A percentile compares a stretch with the other conserved stretches of the same genome.
Evolutionary conservation across 306 rosid genomes (phyloP).

Genomic region (Castanopsis chinensis): DNA sequence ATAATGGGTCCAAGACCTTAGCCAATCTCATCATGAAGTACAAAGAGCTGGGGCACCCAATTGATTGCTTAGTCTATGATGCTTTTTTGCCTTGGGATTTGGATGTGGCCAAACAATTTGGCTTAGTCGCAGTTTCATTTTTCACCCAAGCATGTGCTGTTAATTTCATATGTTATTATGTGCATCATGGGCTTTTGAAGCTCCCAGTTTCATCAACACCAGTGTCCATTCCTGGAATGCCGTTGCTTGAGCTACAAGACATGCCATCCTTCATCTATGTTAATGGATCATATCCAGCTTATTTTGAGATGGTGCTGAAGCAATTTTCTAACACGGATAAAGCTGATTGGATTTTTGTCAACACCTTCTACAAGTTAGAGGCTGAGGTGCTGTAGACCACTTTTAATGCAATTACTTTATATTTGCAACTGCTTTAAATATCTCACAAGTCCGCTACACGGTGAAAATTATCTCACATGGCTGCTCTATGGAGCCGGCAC

Average conservation of each 20-base stretch:
- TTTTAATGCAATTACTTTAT: too few species aligned
- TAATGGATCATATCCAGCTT: slow-evolving; percentile 47
- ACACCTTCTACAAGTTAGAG: slow-evolving; percentile 60
- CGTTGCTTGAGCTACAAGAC: slow-evolving; percentile 42
- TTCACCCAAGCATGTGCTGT: slow-evolving; percentile 59
- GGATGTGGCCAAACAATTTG: slow-evolving; percentile 34
- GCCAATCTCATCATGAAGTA: slow-evolving; percentile 40
- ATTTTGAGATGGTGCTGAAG: slow-evolving; percentile 45
- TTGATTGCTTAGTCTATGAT: slow-evolving; percentile 52
- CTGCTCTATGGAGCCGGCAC: too few species aligned
- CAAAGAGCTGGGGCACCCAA: slow-evolving; percentile 24
- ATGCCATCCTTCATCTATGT: slow-evolving; percentile 47
- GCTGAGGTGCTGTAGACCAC: slow-evolving; percentile 31
- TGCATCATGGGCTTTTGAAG: slow-evolving; percentile 37
- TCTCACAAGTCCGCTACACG: too few species aligned
- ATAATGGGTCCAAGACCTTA: slow-evolving; percentile 31
- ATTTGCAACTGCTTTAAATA: too few species aligned
- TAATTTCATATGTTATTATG: slow-evolving; percentile 30
- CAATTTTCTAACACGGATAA: slow-evolving; percentile 43
- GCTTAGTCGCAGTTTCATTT: slow-evolving; percentile 39
- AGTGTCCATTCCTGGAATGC: slow-evolving; percentile 42
- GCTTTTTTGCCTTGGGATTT: slow-evolving; percentile 43
- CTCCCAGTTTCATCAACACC: slow-evolving; percentile 34
- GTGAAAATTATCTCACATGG: too few species aligned
- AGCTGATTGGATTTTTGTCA: slow-evolving; percentile 61